phyloP scores from a whole-genome alignment of 306 rosid species.

The Castanea crenata region DNA sequence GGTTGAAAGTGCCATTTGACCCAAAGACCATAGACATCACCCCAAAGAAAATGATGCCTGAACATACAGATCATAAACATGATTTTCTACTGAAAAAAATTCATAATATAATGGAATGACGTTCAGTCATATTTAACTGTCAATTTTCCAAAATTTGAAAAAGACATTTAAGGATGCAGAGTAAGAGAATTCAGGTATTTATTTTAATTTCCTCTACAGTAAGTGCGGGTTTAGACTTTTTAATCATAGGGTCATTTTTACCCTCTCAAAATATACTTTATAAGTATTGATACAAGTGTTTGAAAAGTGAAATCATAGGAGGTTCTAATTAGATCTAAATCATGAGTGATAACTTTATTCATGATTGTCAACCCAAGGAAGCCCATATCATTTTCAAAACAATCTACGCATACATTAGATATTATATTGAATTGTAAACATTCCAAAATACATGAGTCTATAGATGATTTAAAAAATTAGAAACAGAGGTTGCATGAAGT shows the following conservation, averaged over 20 bases:
- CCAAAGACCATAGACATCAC: not conserved
- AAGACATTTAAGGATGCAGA: not conserved
- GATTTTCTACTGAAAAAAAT: not conserved
- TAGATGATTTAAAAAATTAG: not conserved
- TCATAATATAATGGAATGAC: not conserved
- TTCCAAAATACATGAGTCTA: not conserved
- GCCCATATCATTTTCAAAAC: too few relatives aligned
- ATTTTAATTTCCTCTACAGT: not conserved
- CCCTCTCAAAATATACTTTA: not conserved
- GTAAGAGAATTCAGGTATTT: not conserved
- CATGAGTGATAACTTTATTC: too few relatives aligned
- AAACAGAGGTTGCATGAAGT: constrained; percentile 11
- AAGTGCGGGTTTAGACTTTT: not conserved
- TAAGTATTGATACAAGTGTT: not conserved
- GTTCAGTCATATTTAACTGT: not conserved
- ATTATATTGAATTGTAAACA: not conserved
- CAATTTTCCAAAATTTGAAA: constrained; percentile 1
- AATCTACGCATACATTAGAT: not conserved
- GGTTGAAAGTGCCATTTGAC: too few relatives aligned
- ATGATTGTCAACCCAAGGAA: not conserved
- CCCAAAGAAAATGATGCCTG: not conserved
- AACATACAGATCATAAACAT: not conserved
- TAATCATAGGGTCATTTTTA: not conserved
- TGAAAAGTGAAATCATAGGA: not conserved
- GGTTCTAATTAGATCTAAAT: too few relatives aligned